Evolutionary conservation across 106 monocot genomes (phyloP), one percentile per base, ranked within the genome.

Genomic region (Dioscorea alata): DNA sequence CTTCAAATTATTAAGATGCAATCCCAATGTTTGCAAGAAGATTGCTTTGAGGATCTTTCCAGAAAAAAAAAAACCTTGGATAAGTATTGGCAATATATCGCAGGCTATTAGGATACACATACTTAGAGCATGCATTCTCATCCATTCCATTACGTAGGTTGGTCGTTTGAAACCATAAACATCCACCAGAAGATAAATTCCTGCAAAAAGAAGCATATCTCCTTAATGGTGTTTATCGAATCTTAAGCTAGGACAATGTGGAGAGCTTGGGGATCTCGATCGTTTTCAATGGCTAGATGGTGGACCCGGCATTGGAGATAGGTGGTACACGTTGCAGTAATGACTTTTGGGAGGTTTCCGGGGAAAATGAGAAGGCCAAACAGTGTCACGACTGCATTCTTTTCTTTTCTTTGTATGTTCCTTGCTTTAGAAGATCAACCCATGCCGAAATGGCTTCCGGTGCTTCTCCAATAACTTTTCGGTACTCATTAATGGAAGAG

Each of bases 51-150:
- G 92, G 97, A 14, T 87, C 74, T 62, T 67, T 76, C 97, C 92
- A 90, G 69, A n/a, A n/a, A n/a, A n/a, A n/a, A 92, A 99, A 77
- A 99, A 89, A 4, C 97, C 97, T 51, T 90, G 89, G 67, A 99
- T 79, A 18, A 92, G 28, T 52, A 87, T 17, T 0, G 97, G 92
- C 28, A 99, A 65, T 10, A 99, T 49, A 50, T 99, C 92, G 90
- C 97, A 99, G 8, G 86, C 97, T n/a, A 92, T 49, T 14, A 99
- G 75, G 14, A 87, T 69, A 57, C 77, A 99, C 20, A 99, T 92
- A 81, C 83, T 85, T 74, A 99, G 60, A 19, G 97, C 92, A 73
- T 92, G 89, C 70, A 52, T 81, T 19, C 97, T 92, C 82, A 99
- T 77, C 97, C 97, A 99, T 56, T 99, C 97, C 67, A 99, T 68